Percentiles rank a stretch among this genome's conserved stretches.
Conservation (phyloP, 1,284 basidiomycete species). For the Pterulicium gracile region DNA sequence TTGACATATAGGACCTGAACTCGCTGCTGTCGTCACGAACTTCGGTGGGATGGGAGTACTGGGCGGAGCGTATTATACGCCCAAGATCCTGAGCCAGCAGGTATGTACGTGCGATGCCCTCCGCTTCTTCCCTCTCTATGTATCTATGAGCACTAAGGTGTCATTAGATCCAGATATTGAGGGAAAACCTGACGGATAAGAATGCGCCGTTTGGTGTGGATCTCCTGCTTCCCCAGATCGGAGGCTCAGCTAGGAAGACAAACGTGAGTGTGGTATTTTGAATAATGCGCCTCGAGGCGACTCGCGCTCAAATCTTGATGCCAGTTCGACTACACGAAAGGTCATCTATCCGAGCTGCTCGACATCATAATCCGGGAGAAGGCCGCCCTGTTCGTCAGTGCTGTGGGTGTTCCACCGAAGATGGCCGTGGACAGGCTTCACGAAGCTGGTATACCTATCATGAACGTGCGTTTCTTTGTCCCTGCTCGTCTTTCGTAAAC, state of each 20-base stretch:
- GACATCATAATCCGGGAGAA: slow-evolving; percentile 64
- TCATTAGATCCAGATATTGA: slow-evolving; percentile 16
- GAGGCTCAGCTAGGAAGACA: slow-evolving; percentile 51
- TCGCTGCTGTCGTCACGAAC: background rate
- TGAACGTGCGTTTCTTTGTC: slow-evolving; percentile 28
- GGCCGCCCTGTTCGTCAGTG: slow-evolving; percentile 54
- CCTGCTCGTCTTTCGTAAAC: background rate
- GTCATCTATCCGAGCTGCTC: slow-evolving; percentile 45
- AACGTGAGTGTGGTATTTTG: slow-evolving; percentile 30
- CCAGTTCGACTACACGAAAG: slow-evolving; percentile 50
- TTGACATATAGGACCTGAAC: background rate
- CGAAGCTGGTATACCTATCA: slow-evolving; percentile 47
- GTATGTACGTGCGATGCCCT: slow-evolving; percentile 30
- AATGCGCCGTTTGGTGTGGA: slow-evolving; percentile 59
- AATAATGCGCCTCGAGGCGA: background rate
- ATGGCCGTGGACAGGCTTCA: slow-evolving; percentile 53
- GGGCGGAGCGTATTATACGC: slow-evolving; percentile 75
- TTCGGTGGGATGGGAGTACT: slow-evolving; percentile 76
- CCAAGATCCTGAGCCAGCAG: slow-evolving; percentile 61
- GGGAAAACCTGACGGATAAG: slow-evolving; percentile 22
- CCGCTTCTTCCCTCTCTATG: background rate
- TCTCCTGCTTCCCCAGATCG: slow-evolving; percentile 54
- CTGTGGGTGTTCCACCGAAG: slow-evolving; percentile 54
- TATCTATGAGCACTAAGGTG: background rate
- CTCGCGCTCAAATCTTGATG: background rate